Conservation (phyloP, 1,284 basidiomycete species). For the Rhizoctonia solani region DNA sequence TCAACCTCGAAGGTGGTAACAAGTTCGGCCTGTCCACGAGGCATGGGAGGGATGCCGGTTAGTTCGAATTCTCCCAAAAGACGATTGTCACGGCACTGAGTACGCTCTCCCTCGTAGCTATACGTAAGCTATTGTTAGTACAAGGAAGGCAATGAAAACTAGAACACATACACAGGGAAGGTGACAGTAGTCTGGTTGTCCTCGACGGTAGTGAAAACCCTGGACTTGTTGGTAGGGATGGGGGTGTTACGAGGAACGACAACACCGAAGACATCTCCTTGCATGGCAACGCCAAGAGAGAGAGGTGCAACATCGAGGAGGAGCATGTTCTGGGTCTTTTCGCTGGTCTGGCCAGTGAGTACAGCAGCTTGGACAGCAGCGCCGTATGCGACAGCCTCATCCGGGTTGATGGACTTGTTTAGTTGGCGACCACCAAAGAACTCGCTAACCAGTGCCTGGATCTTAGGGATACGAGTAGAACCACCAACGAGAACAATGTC, state of each 20-base stretch:
- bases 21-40: slow-evolving; percentile 93
- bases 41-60: slow-evolving; percentile 94
- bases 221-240: slow-evolving; percentile 95
- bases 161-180: slow-evolving; percentile 91
- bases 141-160: background rate
- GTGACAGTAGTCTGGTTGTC: slow-evolving; percentile 98
- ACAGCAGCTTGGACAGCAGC: slow-evolving; percentile 99
- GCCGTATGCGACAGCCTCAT: slow-evolving; percentile 99
- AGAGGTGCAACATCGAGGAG: slow-evolving; percentile 97
- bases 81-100: slow-evolving; percentile 95
- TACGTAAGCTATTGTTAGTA: background rate
- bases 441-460: slow-evolving; percentile 97
- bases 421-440: slow-evolving; percentile 96
- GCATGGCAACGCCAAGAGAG: slow-evolving; percentile 97
- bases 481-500: slow-evolving; percentile 99
- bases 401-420: slow-evolving; percentile 98
- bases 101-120: slow-evolving; percentile 95
- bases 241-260: slow-evolving; percentile 97
- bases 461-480: slow-evolving; percentile 99
- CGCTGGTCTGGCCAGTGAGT: slow-evolving; percentile 94
- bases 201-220: slow-evolving; percentile 96
- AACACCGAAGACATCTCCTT: slow-evolving; percentile 95
- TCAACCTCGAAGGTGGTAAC: slow-evolving; percentile 97
- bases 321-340: slow-evolving; percentile 94
- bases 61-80: slow-evolving; percentile 98